Base-by-base conservation (phyloP, 345 rosid species). In the Sonneratia caseolaris region DNA sequence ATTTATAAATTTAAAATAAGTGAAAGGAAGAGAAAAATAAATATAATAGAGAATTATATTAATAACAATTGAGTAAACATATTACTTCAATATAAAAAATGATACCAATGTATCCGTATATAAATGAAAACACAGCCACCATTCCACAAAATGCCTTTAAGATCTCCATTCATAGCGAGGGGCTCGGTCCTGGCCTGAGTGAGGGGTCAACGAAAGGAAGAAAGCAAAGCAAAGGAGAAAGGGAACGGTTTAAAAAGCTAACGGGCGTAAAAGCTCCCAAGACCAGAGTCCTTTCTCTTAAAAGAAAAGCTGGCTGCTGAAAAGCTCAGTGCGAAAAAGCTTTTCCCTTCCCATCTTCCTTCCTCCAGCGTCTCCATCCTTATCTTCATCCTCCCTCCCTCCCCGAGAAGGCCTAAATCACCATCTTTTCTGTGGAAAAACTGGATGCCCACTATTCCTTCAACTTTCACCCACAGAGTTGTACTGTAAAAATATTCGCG, bases 191-290 rank as follows among this genome's bases (percentile, higher is more conserved):
- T 9, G 7, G 3, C n/a, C 6, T 53, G 57, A 53, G 51, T 7
- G 51, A 7, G 51, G 57, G 57, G 57, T 53, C 57, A 16, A 16
- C 3, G 5, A 53, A 53, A 53, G n/a, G 57, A 53, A 53, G 57
- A 53, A 53, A 53, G 57, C 57, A 53, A 53, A 53, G 57, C n/a
- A 19, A 53, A 13, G n/a, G n/a, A 14, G 51, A 53, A 19, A 53
- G 22, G 7, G 57, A 22, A 22, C 12, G 66, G 37, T 9, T 59
- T 7, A 32, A 32, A 62, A 62, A 62, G 66, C 37, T 6, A 27
- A 62, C 12, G 22, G 13, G 66, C 37, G 5, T 62, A 62, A 62
- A 62, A 62, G 66, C 66, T 62, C 66, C 27, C 66, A 62, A 62
- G 32, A 27, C 32, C 32, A 27, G 32, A 62, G 66, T 37, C 27